Conservation (phyloP, 2,329 filamentous ascomycete species). For the Trichoderma lentiforme region DNA sequence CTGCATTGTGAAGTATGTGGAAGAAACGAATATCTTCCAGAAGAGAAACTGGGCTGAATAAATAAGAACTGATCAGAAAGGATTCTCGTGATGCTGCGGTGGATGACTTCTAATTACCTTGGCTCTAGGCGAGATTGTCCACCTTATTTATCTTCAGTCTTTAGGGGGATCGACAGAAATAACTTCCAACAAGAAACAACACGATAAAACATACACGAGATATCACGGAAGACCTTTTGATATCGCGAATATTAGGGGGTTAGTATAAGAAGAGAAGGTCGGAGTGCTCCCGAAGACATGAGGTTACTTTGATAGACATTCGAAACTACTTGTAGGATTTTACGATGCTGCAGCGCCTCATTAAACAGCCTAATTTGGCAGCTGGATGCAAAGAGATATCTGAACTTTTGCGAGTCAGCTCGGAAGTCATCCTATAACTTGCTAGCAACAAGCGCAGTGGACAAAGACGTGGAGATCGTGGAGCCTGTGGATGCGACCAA, state of each 20-base stretch:
- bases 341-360: not conserved
- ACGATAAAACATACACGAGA: not conserved
- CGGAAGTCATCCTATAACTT: not conserved
- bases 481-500: constrained; percentile 9
- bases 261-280: constrained; percentile 2
- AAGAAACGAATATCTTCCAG: not conserved
- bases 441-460: not conserved
- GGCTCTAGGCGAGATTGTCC: not conserved
- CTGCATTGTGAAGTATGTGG: constrained; percentile 1
- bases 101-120: not conserved
- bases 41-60: not conserved
- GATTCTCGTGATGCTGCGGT: not conserved
- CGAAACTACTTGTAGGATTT: not conserved
- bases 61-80: not conserved
- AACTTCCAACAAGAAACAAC: not conserved
- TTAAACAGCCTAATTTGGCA: constrained; percentile 1
- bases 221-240: not conserved
- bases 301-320: constrained; percentile 2
- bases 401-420: constrained; percentile 12
- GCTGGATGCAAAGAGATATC: not conserved
- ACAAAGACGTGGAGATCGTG: constrained; percentile 1
- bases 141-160: not conserved
- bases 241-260: not conserved
- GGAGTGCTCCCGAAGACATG: not conserved
- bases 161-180: not conserved